phyloP scores from a whole-genome alignment of 2,329 filamentous ascomycete species.

The Decorospora gaudefroyi region DNA sequence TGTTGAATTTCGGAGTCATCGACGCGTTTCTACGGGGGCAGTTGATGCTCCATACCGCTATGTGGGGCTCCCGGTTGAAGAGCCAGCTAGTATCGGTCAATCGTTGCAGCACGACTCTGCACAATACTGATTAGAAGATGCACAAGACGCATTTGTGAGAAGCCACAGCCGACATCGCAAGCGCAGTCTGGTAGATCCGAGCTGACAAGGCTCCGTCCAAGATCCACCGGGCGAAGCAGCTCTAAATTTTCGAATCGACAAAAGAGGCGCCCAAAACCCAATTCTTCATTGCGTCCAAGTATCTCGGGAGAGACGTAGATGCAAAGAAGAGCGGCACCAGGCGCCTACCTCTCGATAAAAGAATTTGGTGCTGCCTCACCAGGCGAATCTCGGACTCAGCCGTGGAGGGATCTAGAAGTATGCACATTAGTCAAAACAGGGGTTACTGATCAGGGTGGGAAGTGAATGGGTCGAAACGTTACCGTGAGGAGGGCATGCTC shows the following conservation, averaged over 20 bases:
- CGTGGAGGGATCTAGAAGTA: conserved; percentile 5
- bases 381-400: background rate
- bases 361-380: background rate
- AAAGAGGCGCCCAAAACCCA: background rate
- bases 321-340: conserved; percentile 1
- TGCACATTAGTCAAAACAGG: conserved; percentile 4
- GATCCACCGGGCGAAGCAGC: background rate
- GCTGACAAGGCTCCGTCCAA: background rate
- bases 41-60: too few species aligned
- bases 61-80: too few species aligned
- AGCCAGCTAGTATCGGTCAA: too few species aligned
- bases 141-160: background rate
- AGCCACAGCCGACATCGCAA: background rate
- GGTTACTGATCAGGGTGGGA: background rate
- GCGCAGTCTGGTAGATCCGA: conserved; percentile 1
- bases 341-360: background rate
- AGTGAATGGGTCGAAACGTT: background rate
- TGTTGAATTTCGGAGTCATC: too few species aligned
- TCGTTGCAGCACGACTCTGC: too few species aligned
- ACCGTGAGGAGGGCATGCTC: conserved; percentile 11
- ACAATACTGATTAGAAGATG: conserved; percentile 2
- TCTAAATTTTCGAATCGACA: background rate
- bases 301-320: background rate
- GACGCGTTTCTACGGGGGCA: too few species aligned
- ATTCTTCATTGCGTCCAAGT: conserved; percentile 2